phyloP scores from a whole-genome alignment of 208 protist species.

The Leishmania mexicana region DNA sequence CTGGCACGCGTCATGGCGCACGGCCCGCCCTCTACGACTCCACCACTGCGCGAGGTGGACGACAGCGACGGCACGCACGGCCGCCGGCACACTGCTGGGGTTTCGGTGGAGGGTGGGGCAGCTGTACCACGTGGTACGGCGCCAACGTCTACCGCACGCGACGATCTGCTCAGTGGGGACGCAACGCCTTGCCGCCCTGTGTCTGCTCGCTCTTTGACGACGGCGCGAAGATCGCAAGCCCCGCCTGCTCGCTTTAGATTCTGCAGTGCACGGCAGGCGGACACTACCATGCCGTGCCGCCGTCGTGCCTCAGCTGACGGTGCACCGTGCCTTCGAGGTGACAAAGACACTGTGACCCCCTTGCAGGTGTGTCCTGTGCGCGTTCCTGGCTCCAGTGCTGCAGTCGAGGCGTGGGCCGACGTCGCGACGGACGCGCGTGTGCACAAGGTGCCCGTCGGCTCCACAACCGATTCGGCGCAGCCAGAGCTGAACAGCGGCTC shows the following conservation, averaged over 20 bases:
- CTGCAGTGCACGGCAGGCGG: not conserved
- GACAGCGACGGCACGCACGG: not conserved
- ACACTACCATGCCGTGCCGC: not conserved
- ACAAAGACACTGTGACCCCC: not conserved
- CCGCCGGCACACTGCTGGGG: not conserved
- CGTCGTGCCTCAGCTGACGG: not conserved
- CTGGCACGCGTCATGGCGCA: conserved; percentile 38
- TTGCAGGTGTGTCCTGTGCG: not conserved
- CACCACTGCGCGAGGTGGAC: not conserved
- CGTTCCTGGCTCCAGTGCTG: not conserved
- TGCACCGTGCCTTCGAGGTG: not conserved
- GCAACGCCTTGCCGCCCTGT: not conserved
- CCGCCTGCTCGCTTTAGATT: not conserved
- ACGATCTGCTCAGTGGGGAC: not conserved
- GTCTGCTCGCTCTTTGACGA: not conserved
- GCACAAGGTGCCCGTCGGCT: not conserved
- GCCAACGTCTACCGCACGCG: not conserved
- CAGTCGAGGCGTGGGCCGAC: not conserved
- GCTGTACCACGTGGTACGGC: not conserved
- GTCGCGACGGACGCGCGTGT: not conserved
- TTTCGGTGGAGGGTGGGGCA: not conserved
- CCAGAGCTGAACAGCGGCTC: not conserved
- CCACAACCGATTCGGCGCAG: not conserved
- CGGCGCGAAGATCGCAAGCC: not conserved
- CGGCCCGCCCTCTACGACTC: not conserved